These are phyloP conservation scores for Cladochytrium tenue DNA, from an alignment of 371 early-diverging fungal species.

Conservation along the genomic window DNA sequence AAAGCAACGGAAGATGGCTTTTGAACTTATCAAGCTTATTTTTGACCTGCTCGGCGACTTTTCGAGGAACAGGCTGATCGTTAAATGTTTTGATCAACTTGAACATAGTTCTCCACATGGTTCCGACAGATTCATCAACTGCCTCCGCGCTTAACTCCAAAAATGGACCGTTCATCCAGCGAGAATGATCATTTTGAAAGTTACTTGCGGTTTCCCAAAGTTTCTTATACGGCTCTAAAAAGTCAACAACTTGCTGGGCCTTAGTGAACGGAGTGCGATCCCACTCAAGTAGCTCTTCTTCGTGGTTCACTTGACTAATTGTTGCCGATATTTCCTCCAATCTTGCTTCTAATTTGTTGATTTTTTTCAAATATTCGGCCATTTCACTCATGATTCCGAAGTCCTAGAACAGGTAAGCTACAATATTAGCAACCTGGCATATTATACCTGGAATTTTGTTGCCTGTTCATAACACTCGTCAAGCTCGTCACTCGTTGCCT, in stretches of 20 bases:
- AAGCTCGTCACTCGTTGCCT: constrained; percentile 41
- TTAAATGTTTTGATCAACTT: constrained; percentile 52
- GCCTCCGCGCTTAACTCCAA: constrained; percentile 45
- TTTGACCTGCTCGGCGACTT: constrained; percentile 55
- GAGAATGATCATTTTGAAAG: constrained; percentile 51
- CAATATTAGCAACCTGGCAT: constrained; percentile 1
- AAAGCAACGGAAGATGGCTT: constrained; percentile 48
- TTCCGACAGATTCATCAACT: constrained; percentile 46
- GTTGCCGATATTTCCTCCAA: constrained; percentile 39
- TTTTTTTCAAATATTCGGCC: constrained; percentile 52
- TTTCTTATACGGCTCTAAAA: constrained; percentile 52
- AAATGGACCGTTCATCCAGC: constrained; percentile 61
- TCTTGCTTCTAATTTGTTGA: constrained; percentile 45
- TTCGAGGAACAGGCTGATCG: constrained; percentile 51
- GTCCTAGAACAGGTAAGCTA: constrained; percentile 27
- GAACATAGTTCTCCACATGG: constrained; percentile 51
- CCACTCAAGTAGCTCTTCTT: constrained; percentile 61
- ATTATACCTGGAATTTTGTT: constrained; percentile 43
- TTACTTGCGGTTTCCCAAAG: constrained; percentile 50
- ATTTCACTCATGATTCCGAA: constrained; percentile 55
- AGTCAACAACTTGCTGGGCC: constrained; percentile 46
- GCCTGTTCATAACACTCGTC: constrained; percentile 52
- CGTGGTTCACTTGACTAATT: constrained; percentile 44
- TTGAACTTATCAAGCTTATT: constrained; percentile 59
- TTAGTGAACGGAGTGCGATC: constrained; percentile 51